A percentile compares a stretch with the other conserved stretches of the same genome.
phyloP scores from a whole-genome alignment of 257 asterid species.

The Solanum gandarillasii region DNA sequence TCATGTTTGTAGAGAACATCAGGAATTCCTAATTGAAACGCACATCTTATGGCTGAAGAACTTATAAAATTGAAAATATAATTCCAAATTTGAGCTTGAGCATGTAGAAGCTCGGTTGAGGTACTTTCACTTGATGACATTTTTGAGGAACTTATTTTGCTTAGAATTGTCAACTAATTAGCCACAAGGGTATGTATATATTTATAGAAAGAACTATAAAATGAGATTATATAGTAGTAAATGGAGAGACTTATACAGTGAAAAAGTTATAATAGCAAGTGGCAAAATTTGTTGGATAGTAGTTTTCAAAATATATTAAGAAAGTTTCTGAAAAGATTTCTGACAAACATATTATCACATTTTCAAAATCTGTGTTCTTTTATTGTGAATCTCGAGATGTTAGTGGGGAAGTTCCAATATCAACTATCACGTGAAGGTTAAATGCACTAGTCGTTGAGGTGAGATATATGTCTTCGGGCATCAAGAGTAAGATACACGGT shows the following conservation, averaged over 20 bases:
- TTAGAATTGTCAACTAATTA: background rate
- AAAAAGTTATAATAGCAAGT: background rate
- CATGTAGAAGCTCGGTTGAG: background rate
- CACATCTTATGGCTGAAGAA: constrained; percentile 7
- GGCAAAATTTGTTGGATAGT: background rate
- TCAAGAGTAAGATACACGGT: background rate
- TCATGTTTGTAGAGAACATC: constrained; percentile 9
- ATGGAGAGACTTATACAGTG: background rate
- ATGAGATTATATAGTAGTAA: background rate
- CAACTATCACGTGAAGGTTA: background rate
- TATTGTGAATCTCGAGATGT: background rate
- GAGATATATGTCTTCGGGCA: background rate
- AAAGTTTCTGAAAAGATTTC: background rate
- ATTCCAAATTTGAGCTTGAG: constrained; percentile 12
- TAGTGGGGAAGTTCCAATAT: background rate
- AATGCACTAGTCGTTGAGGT: too few species aligned
- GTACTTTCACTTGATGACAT: background rate
- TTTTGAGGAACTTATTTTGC: background rate
- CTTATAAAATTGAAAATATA: constrained; percentile 5
- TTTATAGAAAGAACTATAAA: background rate
- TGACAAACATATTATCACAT: background rate
- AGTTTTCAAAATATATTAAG: background rate
- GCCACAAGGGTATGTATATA: background rate
- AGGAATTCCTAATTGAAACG: background rate
- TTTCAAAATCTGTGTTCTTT: background rate